A percentile compares a stretch with the other conserved stretches of the same genome.
Evolutionary conservation across 2,329 filamentous ascomycete species (phyloP).

Genomic region (Aspergillus aculeatus): DNA sequence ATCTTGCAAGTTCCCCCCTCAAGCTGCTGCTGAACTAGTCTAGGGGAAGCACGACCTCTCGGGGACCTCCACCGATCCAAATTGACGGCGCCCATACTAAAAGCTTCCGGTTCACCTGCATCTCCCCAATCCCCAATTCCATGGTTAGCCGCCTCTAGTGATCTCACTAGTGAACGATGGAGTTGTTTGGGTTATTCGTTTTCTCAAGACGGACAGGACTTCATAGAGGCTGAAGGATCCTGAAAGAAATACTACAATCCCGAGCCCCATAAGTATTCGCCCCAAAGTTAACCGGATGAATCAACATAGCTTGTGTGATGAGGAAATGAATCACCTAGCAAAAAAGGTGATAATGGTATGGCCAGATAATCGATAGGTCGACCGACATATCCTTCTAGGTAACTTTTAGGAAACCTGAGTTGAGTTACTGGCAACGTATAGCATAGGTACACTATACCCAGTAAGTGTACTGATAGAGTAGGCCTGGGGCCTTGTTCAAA

Average conservation of each 20-base stretch:
- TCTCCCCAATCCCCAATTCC: constrained; percentile 17
- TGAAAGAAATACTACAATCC: neutral
- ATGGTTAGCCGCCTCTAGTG: constrained; percentile 18
- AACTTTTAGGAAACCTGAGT: too few relatives aligned
- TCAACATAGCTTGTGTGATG: too few relatives aligned
- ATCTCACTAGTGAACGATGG: constrained; percentile 11
- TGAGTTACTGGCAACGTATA: too few relatives aligned
- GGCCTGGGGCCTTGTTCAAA: too few relatives aligned
- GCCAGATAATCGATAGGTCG: too few relatives aligned
- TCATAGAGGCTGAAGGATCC: neutral
- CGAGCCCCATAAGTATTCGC: neutral
- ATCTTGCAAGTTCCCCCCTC: neutral
- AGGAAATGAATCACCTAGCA: too few relatives aligned
- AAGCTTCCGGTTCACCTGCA: constrained; percentile 16
- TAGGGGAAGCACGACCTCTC: neutral
- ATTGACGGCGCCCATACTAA: constrained; percentile 20
- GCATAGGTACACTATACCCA: too few relatives aligned
- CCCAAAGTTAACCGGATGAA: neutral
- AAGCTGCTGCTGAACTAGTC: neutral
- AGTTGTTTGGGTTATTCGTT: neutral
- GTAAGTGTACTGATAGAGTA: too few relatives aligned
- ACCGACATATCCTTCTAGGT: too few relatives aligned
- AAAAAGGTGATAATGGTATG: too few relatives aligned
- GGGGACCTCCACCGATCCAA: constrained; percentile 20
- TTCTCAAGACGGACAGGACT: neutral